Evolutionary conservation across 2,329 filamentous ascomycete species (phyloP).

Genomic region (Alternaria sp.): DNA sequence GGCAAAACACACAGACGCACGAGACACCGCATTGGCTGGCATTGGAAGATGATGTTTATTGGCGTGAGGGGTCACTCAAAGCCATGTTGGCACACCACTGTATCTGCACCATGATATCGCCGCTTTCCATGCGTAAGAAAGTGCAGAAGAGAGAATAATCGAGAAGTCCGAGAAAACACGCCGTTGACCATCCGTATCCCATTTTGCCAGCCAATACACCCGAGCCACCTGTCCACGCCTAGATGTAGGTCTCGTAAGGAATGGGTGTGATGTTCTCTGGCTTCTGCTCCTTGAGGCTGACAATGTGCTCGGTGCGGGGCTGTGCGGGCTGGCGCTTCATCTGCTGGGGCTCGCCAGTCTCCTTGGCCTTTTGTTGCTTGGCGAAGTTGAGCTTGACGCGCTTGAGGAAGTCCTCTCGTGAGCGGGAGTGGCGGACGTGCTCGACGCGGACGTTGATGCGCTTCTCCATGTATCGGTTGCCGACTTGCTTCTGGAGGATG

Average conservation of each 20-base stretch:
- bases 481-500: conserved; percentile 97
- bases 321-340: conserved; percentile 88
- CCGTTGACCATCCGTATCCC: conserved; percentile 52
- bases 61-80: conserved; percentile 48
- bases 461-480: conserved; percentile 99
- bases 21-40: conserved; percentile 18
- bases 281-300: conserved; percentile 81
- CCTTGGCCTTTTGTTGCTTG: conserved; percentile 92
- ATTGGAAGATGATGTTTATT: conserved; percentile 46
- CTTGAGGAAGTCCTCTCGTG: conserved; percentile 94
- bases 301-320: conserved; percentile 81
- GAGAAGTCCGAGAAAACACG: conserved; percentile 53
- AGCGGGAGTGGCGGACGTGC: conserved; percentile 94
- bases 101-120: conserved; percentile 49
- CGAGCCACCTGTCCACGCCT: conserved; percentile 57
- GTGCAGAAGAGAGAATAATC: conserved; percentile 52
- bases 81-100: conserved; percentile 48
- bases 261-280: conserved; percentile 92
- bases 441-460: conserved; percentile 98
- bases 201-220: conserved; percentile 45
- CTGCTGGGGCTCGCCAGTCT: conserved; percentile 83
- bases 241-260: conserved; percentile 98
- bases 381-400: conserved; percentile 96
- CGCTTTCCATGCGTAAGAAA: conserved; percentile 52
- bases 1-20: not conserved